Base-by-base conservation (phyloP, 176 grass and related monocot genomes). In the Thalia dealbata region DNA sequence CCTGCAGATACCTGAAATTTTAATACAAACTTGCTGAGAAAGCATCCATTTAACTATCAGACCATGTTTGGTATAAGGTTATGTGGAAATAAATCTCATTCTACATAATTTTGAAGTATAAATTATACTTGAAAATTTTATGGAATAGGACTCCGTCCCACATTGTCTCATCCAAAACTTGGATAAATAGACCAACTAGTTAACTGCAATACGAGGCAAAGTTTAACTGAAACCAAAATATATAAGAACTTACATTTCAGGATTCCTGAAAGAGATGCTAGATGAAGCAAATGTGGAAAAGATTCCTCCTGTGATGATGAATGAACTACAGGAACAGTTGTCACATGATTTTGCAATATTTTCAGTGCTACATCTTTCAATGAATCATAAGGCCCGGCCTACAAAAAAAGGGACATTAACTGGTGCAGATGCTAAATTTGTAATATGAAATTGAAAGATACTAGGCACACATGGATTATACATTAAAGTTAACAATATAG, bases 1-100 rank as follows among this genome's bases (percentile, higher is more conserved):
- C 80, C 89, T 92, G 77, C 87, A 97, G 56, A 97, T 81, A 86
- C 93, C 93, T 97, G 89, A 35, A 83, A 78, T 21, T 80, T 75
- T 67, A 68, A 68, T 22, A 7, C 65, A 14, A 44, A 68, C 7
- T 45, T 44, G 65, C 65, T 22, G 38, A 68, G 38, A 67, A 67
- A 42, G 14, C 64, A 67, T n/a, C 32, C 41, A 42, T 67, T n/a
- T 21, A 16, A 42, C 54, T 43, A 28, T 11, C 35, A 19, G 21
- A n/a, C n/a, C n/a, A n/a, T n/a, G n/a, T n/a, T n/a, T n/a, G n/a
- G n/a, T n/a, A n/a, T n/a, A n/a, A n/a, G n/a, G n/a, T n/a, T n/a
- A n/a, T n/a, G n/a, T n/a, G n/a, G n/a, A n/a, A n/a, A n/a, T n/a
- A n/a, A n/a, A n/a, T n/a, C n/a, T n/a, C n/a, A n/a, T n/a, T n/a